phyloP scores from a whole-genome alignment of 441 rosid species.

The Eruca vesicaria region DNA sequence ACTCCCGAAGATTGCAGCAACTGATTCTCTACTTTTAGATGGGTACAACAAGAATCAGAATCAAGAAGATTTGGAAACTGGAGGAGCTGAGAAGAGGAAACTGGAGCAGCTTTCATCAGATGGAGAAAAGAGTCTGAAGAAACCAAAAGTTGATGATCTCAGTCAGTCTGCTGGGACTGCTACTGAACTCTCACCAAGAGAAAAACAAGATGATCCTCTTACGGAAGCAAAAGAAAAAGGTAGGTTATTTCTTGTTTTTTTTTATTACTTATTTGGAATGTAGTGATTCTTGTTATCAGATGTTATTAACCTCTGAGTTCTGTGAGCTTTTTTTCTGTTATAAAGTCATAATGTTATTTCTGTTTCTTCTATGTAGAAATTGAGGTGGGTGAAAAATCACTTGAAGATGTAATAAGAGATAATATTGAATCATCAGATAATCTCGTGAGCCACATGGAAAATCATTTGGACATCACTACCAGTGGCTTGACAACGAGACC shows the following conservation, averaged over 20 bases:
- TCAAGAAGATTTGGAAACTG: background rate
- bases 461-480: too few species aligned
- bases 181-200: background rate
- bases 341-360: background rate
- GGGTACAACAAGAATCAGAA: background rate
- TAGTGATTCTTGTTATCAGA: too few species aligned
- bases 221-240: background rate
- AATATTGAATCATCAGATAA: too few species aligned
- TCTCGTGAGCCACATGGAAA: background rate
- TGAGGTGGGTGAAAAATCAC: background rate
- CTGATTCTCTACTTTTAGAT: background rate
- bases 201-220: background rate
- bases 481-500: too few species aligned
- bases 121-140: background rate
- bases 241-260: background rate
- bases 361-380: background rate
- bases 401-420: too few species aligned
- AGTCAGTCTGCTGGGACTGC: background rate
- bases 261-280: too few species aligned
- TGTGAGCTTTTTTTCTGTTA: too few species aligned
- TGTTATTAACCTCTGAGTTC: too few species aligned
- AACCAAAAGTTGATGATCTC: background rate
- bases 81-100: background rate
- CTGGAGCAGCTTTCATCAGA: background rate
- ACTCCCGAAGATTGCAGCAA: background rate